Evolutionary conservation across 441 rosid species (phyloP).

Genomic region (California macrophylla): DNA sequence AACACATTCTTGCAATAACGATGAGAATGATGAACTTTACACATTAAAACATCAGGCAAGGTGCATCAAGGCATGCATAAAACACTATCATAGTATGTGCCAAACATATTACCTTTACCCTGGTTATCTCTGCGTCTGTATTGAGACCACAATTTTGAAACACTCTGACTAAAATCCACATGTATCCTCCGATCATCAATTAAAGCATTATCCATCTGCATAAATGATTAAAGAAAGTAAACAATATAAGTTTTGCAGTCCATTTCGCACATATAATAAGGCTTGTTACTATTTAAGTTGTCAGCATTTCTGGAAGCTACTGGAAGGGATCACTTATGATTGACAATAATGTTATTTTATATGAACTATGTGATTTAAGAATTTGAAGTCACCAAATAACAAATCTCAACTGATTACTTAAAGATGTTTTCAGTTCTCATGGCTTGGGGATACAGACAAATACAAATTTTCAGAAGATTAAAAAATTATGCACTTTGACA

Average conservation of each 20-base stretch:
- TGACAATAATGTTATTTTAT: not conserved
- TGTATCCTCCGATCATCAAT: slow-evolving; percentile 93
- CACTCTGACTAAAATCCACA: slow-evolving; percentile 96
- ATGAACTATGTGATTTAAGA: not conserved
- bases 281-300: not conserved
- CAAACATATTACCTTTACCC: slow-evolving; percentile 37
- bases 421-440: not conserved
- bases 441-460: not conserved
- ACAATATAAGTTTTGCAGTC: not conserved
- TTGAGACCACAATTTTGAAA: slow-evolving; percentile 77
- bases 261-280: not conserved
- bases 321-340: not conserved
- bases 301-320: not conserved
- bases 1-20: not conserved
- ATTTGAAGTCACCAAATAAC: not conserved
- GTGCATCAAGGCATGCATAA: not conserved
- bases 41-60: not conserved
- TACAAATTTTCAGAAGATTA: not conserved
- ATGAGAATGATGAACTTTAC: not conserved
- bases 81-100: not conserved
- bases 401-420: not conserved
- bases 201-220: slow-evolving; percentile 88
- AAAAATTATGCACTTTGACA: not conserved
- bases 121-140: slow-evolving; percentile 52
- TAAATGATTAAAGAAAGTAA: slow-evolving; percentile 16